A percentile compares a stretch with the other conserved stretches of the same genome.
Evolutionary conservation across 371 early-diverging fungal species (phyloP).

Genomic region (Parasitella parasitica): DNA sequence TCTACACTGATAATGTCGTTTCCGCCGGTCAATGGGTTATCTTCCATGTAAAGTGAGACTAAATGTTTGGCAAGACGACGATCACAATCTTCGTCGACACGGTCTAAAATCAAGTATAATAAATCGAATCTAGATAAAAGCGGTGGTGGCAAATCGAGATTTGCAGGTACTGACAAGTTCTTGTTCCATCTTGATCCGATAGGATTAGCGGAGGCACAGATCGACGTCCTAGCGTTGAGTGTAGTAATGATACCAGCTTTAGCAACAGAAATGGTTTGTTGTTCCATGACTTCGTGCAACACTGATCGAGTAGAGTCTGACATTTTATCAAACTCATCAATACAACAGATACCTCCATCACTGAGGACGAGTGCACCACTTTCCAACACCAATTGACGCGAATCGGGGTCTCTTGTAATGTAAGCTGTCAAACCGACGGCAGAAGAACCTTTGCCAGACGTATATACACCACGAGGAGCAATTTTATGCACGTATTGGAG

Average conservation of each 20-base stretch:
- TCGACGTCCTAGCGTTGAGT: conserved; percentile 98
- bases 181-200: conserved; percentile 95
- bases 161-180: conserved; percentile 87
- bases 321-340: conserved; percentile 99
- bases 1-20: conserved; percentile 73
- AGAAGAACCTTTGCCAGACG: conserved; percentile 98
- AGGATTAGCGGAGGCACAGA: conserved; percentile 98
- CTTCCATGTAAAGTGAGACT: conserved; percentile 83
- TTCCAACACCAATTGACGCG: conserved; percentile 96
- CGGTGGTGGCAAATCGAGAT: conserved; percentile 96
- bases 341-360: conserved; percentile 99
- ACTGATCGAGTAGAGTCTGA: conserved; percentile 94
- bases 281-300: conserved; percentile 99
- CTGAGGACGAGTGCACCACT: conserved; percentile 98
- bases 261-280: conserved; percentile 99
- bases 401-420: conserved; percentile 97
- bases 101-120: conserved; percentile 92
- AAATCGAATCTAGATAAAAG: conserved; percentile 98
- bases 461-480: conserved; percentile 98
- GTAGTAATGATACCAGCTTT: conserved; percentile 99
- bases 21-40: conserved; percentile 55
- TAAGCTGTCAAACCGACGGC: conserved; percentile 99
- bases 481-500: conserved; percentile 94
- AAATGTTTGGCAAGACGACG: conserved; percentile 86
- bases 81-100: conserved; percentile 87